These are phyloP conservation scores for Jacaranda mimosifolia DNA, from an alignment of 257 asterid genomes.

Conservation along the genomic window DNA sequence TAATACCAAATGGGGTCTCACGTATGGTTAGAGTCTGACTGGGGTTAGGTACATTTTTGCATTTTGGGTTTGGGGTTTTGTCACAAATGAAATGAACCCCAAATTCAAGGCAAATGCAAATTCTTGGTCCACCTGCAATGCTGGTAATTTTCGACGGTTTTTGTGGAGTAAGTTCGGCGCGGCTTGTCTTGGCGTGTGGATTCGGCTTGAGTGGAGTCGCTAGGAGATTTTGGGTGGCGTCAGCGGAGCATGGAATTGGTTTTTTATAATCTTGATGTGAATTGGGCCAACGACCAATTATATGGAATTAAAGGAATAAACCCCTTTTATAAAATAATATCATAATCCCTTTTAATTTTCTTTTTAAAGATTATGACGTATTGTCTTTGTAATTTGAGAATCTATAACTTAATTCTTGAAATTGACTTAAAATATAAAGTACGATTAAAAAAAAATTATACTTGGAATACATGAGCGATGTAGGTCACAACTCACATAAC, in stretches of 20 bases:
- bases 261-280: not conserved
- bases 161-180: constrained; percentile 34
- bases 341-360: no score
- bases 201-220: constrained; percentile 38
- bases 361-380: no score
- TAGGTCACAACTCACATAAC: no score
- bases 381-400: no score
- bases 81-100: constrained; percentile 55
- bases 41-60: constrained; percentile 51
- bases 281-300: not conserved
- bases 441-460: no score
- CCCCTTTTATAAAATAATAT: no score
- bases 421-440: no score
- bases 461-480: no score
- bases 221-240: constrained; percentile 42
- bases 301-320: not conserved
- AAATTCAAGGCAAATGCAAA: constrained; percentile 59
- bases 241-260: constrained; percentile 35
- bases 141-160: constrained; percentile 37
- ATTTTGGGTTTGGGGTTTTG: constrained; percentile 27
- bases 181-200: constrained; percentile 37
- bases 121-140: constrained; percentile 41
- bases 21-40: constrained; percentile 71
- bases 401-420: no score
- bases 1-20: constrained; percentile 60